Base-by-base conservation (phyloP, 2,329 filamentous ascomycete species). In the Phoma herbarum region DNA sequence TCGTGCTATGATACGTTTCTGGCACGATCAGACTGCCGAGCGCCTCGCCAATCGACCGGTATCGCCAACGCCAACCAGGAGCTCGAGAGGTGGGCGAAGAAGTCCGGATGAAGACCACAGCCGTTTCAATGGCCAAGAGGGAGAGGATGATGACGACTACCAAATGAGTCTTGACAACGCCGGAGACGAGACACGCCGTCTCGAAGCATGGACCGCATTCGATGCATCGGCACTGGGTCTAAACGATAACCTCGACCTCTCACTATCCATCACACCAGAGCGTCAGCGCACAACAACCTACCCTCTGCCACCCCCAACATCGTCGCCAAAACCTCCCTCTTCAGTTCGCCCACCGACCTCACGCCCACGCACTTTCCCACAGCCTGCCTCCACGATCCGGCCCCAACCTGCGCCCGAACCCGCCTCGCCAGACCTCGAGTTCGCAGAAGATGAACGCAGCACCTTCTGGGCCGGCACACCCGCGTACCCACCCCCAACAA, bases 1-100 rank as follows among this genome's bases (percentile, higher is more conserved):
- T 26, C 79, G 83, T 55, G 80, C 80, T 28, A 84, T 87, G 77
- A 73, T 88, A 47, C 78, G 82, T 23, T 81, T 83, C 59, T 88
- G 86, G 85, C 68, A 77, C 12, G 80, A 82, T 16, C 81, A 80
- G 52, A 77, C 82, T 61, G 53, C 69, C 1, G 71, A 75, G 26
- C 57, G 71, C 35, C 37, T 62, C 20, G 68, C 67, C 2, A 61
- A 63, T n/a, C 58, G 71, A 44, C 55, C 63, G n/a, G 61, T 57
- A 4, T 69, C 71, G 18, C 71, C 72, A n/a, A 62, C 49, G 10
- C 62, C 54, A 10, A 59, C 56, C 39, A 25, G 50, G 18, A 62
- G 57, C 33, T 59, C 54, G 18, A 66, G 56, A 59, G 51, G 61
- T 16, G 60, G 61, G n/a, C 55, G 54, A 33, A 42, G 52, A 26